Evolutionary conservation across 2,329 filamentous ascomycete species (phyloP).

Genomic region (Hypoxylon sp.): DNA sequence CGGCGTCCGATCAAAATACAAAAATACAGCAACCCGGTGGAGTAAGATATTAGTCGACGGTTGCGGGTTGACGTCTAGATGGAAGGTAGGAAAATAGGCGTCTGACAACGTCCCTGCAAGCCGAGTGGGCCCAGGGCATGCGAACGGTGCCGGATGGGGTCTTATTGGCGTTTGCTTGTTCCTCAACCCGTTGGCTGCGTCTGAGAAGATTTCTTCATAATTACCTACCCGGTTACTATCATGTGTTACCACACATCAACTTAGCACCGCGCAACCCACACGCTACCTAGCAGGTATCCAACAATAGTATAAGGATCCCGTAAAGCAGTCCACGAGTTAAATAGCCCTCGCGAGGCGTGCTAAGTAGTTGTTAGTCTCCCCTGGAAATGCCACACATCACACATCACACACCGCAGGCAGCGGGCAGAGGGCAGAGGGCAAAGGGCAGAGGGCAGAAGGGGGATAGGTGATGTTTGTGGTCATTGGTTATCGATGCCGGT

Average conservation of each 20-base stretch:
- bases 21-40: constrained; percentile 34
- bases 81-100: constrained; percentile 38
- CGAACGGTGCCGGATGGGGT: constrained; percentile 26
- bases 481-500: constrained; percentile 18
- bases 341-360: constrained; percentile 25
- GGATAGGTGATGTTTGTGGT: constrained; percentile 30
- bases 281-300: constrained; percentile 22
- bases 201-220: constrained; percentile 35
- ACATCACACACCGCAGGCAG: too few relatives aligned
- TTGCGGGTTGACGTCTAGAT: constrained; percentile 24
- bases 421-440: too few relatives aligned
- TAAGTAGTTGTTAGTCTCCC: constrained; percentile 22
- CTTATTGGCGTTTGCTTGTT: constrained; percentile 35
- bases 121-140: constrained; percentile 25
- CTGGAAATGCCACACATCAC: constrained; percentile 22
- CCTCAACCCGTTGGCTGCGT: constrained; percentile 36
- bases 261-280: constrained; percentile 13
- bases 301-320: constrained; percentile 29
- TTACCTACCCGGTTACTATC: constrained; percentile 26
- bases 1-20: constrained; percentile 35
- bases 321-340: constrained; percentile 24
- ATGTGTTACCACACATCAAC: constrained; percentile 38
- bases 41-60: constrained; percentile 26
- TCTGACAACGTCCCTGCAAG: constrained; percentile 33
- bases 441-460: too few relatives aligned